phyloP scores from a whole-genome alignment of 139 green algal genomes.

The Trebouxia sp. region DNA sequence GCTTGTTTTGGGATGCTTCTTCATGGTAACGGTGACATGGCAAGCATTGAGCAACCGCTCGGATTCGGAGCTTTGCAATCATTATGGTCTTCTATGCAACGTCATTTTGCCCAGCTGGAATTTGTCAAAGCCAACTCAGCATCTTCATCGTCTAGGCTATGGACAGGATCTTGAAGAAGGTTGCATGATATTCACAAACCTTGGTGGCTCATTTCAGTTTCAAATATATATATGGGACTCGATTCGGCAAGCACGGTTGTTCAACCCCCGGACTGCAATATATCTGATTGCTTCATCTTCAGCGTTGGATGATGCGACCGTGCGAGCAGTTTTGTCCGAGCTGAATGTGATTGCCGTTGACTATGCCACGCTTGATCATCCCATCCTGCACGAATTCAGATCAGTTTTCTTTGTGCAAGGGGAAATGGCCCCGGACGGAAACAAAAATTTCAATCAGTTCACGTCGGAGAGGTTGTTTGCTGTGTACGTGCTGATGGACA shows the following conservation, averaged over 20 bases:
- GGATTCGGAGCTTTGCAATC: too few relatives aligned
- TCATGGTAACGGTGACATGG: too few relatives aligned
- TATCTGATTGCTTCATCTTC: neutral
- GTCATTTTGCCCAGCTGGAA: too few relatives aligned
- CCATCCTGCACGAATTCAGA: neutral
- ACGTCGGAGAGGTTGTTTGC: neutral
- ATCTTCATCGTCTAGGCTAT: too few relatives aligned
- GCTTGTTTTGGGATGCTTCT: too few relatives aligned
- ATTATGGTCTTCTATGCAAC: too few relatives aligned
- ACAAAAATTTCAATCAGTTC: neutral
- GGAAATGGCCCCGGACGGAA: neutral
- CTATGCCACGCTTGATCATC: neutral
- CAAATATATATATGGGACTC: neutral
- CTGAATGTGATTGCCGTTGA: neutral
- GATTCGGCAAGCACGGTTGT: neutral
- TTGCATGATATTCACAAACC: neutral
- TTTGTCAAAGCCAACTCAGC: too few relatives aligned
- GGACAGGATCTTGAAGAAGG: too few relatives aligned
- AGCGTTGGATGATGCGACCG: neutral
- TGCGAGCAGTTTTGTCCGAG: neutral
- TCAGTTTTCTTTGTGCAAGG: neutral
- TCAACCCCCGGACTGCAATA: neutral
- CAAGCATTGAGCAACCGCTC: too few relatives aligned
- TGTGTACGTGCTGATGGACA: constrained; percentile 5
- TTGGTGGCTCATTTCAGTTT: neutral